Conservation (phyloP, 2,329 filamentous ascomycete species). For the Fusarium subglutinans region DNA sequence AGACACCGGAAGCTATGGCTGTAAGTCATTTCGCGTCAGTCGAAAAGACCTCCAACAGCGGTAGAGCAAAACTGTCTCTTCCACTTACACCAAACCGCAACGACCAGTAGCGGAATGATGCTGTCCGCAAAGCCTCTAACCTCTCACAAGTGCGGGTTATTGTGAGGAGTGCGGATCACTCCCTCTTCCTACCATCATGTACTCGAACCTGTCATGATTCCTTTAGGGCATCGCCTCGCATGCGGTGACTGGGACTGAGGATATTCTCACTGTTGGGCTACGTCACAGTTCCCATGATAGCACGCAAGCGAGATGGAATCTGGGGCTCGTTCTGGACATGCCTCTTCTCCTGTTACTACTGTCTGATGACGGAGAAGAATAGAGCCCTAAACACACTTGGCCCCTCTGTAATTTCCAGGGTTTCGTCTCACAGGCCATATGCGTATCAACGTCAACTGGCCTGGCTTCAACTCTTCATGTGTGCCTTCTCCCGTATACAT, state of each 20-base stretch:
- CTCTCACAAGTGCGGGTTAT: neutral
- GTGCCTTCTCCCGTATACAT: neutral
- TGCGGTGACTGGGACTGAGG: neutral
- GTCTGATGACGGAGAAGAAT: no score
- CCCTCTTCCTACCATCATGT: neutral
- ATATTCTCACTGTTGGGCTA: neutral
- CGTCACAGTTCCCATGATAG: constrained; percentile 16
- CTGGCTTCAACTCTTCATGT: neutral
- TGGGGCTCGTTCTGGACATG: neutral
- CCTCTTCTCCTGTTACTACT: neutral
- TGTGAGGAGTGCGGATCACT: neutral
- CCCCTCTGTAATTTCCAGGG: neutral
- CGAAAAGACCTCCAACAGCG: no score
- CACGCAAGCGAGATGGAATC: neutral
- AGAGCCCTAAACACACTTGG: neutral
- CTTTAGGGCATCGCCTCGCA: fast-evolving
- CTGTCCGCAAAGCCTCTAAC: neutral
- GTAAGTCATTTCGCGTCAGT: neutral
- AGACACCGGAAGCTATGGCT: neutral
- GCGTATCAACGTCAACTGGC: neutral
- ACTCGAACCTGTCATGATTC: neutral
- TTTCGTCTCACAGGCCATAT: neutral
- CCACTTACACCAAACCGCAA: neutral
- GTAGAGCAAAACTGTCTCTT: neutral
- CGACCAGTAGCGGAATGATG: neutral